These are phyloP conservation scores for Boletus rex-veris DNA, from an alignment of 768 basidiomycete species.

Conservation along the genomic window DNA sequence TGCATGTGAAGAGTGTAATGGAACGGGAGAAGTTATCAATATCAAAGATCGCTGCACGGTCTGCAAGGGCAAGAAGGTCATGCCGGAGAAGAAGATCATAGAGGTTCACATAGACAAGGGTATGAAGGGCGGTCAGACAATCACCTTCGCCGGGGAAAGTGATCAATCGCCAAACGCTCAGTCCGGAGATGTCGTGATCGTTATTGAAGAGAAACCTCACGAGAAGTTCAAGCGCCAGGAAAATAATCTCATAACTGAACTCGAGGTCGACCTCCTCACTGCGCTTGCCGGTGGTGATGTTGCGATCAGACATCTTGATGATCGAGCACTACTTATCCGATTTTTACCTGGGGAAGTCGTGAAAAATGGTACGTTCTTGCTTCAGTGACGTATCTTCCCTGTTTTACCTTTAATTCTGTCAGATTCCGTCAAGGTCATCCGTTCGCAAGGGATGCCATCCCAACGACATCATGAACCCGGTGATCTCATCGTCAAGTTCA, in stretches of 20 bases:
- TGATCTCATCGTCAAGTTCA: constrained; percentile 84
- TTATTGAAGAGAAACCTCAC: constrained; percentile 90
- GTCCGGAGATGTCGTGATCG: constrained; percentile 93
- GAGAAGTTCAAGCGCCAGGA: constrained; percentile 85
- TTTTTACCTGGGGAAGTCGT: constrained; percentile 88
- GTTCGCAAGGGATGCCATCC: constrained; percentile 97
- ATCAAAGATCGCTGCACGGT: constrained; percentile 84
- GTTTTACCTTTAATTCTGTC: constrained; percentile 3
- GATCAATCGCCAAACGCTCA: constrained; percentile 87
- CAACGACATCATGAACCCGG: constrained; percentile 96
- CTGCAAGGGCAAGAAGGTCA: constrained; percentile 94
- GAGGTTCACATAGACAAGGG: constrained; percentile 99
- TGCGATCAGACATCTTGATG: constrained; percentile 89
- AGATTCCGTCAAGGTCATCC: constrained; percentile 90
- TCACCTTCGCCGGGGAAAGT: constrained; percentile 85
- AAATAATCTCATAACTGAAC: constrained; percentile 79
- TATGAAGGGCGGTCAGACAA: constrained; percentile 92
- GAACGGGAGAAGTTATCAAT: constrained; percentile 94
- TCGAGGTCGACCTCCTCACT: constrained; percentile 91
- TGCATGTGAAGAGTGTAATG: constrained; percentile 88
- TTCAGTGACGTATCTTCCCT: neutral
- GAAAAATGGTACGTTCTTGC: constrained; percentile 74
- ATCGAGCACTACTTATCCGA: constrained; percentile 79
- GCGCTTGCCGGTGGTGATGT: constrained; percentile 92
- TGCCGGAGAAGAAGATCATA: constrained; percentile 92